Base-by-base conservation (phyloP, 2,329 filamentous ascomycete genomes). In the Magnaporthales sp. region DNA sequence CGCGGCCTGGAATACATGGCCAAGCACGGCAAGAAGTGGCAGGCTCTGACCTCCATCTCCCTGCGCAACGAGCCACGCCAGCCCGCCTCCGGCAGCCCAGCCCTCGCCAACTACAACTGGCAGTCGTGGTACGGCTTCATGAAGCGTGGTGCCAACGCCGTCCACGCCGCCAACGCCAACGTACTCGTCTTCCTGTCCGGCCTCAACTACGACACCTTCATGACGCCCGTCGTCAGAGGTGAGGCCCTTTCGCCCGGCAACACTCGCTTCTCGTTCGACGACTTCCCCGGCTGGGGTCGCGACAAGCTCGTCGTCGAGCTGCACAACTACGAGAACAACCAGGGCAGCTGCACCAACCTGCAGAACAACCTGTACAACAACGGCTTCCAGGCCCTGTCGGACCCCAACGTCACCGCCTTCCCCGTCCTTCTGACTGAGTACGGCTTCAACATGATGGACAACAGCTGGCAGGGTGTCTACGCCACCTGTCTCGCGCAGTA, bases 1-100 rank as follows among this genome's bases (percentile, higher is more conserved):
- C 77, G 84, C 9, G 84, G 84, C 0, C 74, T 84, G 11, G 73
- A 76, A 0, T 86, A 80, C 69, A 86, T 87, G 80, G 79, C 82
- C 0, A 73, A 78, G 3, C 82, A 84, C 67, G 80, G 29, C 15
- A 75, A 80, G 60, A 71, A 72, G 3, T 81, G 80, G 80, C 72
- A 76, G 0, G 75, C 75, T 9, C 72, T 81, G 22, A 76, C 75
- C 4, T 77, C 77, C 2, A 78, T 80, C 70, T 77, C 78, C 13
- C 73, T 81, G 11, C 78, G 80, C 54, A 81, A 81, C 71, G 80
- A 81, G 71, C 76, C 80, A 0, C 77, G 79, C 26, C 70, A 72
- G 32, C 76, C 78, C 0, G 72, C 73, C 64, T 70, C 69, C 69
- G 19, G 5, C 71, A 56, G 71, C 1, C 70, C 71, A 11, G 73